Base-by-base conservation (phyloP, 1,284 basidiomycete genomes). In the Microbotryum scabiosae region DNA sequence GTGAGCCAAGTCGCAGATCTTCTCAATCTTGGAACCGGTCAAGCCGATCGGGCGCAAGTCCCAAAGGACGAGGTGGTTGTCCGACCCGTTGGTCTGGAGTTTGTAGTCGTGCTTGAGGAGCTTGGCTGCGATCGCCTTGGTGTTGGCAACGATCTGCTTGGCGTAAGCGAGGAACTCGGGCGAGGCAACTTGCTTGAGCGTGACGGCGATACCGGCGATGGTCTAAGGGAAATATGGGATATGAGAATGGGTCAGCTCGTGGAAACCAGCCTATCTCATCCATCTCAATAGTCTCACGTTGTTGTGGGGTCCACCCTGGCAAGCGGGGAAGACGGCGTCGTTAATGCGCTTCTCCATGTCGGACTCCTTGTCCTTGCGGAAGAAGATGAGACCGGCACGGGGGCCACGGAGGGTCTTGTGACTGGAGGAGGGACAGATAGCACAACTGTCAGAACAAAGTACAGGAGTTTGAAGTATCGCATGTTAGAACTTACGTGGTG, bases 281-380 rank as follows among this genome's bases (percentile, higher is more conserved):
- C 36, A 41, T 3, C 10, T 16, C 14, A 12, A 12, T 18, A 16
- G n/a, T 76, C 82, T 60, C 67, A 88, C 86, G 81, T 97, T 94
- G 82, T 98, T 98, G 82, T 98, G 96, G 54, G 96, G 96, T 56
- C 96, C 96, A 79, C 96, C 96, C 80, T 98, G 96, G 84, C 94
- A 98, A 51, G 96, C 96, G 61, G 96, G 96, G 86, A 99, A 99
- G 70, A 99, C 96, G 66, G 96, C 92, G 52, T 93, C 90, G 77
- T 98, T 98, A 73, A 99, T 86, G 60, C 91, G 87, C 57, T 88
- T 88, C 82, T 98, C 94, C 58, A 98, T 83, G 73, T 97, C 88
- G 67, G 77, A 64, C 73, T 89, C 84, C 71, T 85, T 84, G 77
- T 97, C 92, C 79, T 89, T 97, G 77, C 88, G 84, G 87, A 96